phyloP scores from a whole-genome alignment of 305 asterid species.

The Solanum hybrid region DNA sequence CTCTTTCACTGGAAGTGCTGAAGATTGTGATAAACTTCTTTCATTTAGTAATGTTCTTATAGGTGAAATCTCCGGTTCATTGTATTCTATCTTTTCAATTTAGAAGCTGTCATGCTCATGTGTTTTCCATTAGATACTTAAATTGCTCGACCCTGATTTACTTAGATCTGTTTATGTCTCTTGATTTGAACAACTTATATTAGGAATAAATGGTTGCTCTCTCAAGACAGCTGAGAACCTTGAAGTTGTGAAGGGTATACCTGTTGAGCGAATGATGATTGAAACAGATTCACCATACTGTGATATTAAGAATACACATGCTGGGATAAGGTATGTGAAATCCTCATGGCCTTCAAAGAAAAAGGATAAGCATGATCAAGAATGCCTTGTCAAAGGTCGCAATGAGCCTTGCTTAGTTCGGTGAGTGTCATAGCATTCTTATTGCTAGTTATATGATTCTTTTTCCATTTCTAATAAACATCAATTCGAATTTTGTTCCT shows the following conservation, averaged over 20 bases:
- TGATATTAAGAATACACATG: conserved; percentile 83
- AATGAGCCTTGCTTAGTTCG: conserved; percentile 90
- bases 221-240: conserved; percentile 72
- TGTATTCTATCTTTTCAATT: background rate
- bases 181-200: conserved; percentile 4
- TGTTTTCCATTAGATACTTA: background rate
- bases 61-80: conserved; percentile 33
- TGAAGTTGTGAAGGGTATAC: conserved; percentile 79
- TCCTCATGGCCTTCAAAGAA: conserved; percentile 85
- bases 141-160: background rate
- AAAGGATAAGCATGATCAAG: conserved; percentile 72
- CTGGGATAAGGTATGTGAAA: conserved; percentile 63
- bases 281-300: conserved; percentile 97
- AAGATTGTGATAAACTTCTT: conserved; percentile 75
- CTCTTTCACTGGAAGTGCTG: conserved; percentile 83
- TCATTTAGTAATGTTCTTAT: conserved; percentile 56
- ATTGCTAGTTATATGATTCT: background rate
- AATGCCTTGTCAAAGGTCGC: conserved; percentile 84
- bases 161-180: background rate
- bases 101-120: conserved; percentile 4
- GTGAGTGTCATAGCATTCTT: conserved; percentile 30
- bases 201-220: conserved; percentile 89
- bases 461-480: background rate
- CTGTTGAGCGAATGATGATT: conserved; percentile 71
- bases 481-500: background rate